A percentile compares a stretch with the other conserved stretches of the same genome.
These are phyloP conservation scores for Euphorbia schlechtendalii DNA, from an alignment of 441 rosid genomes.

Conservation along the genomic window DNA sequence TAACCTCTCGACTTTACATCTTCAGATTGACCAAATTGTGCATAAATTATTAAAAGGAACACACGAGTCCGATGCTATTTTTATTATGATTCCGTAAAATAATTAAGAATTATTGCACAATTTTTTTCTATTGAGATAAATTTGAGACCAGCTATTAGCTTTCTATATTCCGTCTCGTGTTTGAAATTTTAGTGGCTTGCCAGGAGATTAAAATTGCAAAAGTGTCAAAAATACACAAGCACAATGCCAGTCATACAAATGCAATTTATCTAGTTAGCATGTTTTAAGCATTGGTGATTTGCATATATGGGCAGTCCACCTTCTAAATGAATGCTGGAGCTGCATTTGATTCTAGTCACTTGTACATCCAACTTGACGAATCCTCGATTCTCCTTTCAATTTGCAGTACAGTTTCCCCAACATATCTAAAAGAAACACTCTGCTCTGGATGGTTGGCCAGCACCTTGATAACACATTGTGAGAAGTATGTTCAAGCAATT, in stretches of 20 bases:
- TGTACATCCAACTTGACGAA: background rate
- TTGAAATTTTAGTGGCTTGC: background rate
- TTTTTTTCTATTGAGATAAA: background rate
- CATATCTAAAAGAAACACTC: constrained; percentile 52
- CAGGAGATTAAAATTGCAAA: background rate
- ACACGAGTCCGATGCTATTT: background rate
- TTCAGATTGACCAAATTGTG: background rate
- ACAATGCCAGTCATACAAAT: background rate
- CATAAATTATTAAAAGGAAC: background rate
- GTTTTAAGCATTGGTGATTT: background rate
- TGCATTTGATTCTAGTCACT: background rate
- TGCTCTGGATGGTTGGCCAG: constrained; percentile 54
- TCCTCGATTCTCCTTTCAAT: constrained; percentile 10
- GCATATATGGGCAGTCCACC: background rate
- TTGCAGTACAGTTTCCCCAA: constrained; percentile 56
- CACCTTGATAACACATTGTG: constrained; percentile 39
- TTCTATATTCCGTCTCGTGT: background rate
- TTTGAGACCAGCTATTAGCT: background rate
- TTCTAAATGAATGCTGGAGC: background rate
- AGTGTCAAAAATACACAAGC: background rate
- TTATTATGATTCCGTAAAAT: background rate
- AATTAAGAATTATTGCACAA: background rate
- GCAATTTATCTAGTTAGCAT: background rate
- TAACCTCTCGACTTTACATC: background rate
- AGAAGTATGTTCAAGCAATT: constrained; percentile 33